Base-by-base conservation (phyloP, 1,284 basidiomycete genomes). In the Pseudozyma thailandica region DNA sequence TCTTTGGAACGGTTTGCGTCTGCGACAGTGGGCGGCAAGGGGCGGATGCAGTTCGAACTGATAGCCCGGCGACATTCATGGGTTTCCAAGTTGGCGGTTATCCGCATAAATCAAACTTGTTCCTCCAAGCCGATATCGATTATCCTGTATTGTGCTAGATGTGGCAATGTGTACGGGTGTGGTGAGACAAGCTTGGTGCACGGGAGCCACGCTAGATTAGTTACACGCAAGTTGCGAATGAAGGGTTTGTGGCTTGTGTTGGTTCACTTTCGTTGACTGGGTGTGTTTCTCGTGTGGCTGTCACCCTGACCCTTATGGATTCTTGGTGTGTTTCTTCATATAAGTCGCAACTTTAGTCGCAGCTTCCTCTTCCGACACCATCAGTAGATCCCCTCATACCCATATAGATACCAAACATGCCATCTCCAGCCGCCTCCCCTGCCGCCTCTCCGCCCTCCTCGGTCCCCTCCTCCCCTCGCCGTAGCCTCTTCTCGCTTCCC, bases 391-490 rank as follows among this genome's bases (percentile, higher is more conserved):
- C 44, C 20, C n/a, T 43, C 16, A 27, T 28, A 44, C 23, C 23
- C 31, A 23, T 18, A 9, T 5, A 15, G 6, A 21, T 26, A 13
- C 28, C n/a, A 9, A 61, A 10, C 1, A 72, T 72, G 69, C 62
- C 69, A 13, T 72, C 69, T 2, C 69, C 69, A 49, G 63, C 49
- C 6, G 41, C 38, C 13, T 72, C 69, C 1, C 69, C 69, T 45
- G 63, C 49, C 6, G 41, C 38, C 13, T 72, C 63, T 3, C 69
- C 69, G 4, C 63, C 62, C 20, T 48, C 57, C 16, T 66, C 62
- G 5, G 69, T 59, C 9, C 69, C 69, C n/a, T 72, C 69, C 12
- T 62, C 58, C 2, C 69, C 69, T 2, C 62, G 69, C n/a, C 50
- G 58, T 16, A 43, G 46, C 21, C 55, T 72, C 6, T 72, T 72